phyloP scores from a whole-genome alignment of 768 basidiomycete genomes.

The Pulveroboletus frians region DNA sequence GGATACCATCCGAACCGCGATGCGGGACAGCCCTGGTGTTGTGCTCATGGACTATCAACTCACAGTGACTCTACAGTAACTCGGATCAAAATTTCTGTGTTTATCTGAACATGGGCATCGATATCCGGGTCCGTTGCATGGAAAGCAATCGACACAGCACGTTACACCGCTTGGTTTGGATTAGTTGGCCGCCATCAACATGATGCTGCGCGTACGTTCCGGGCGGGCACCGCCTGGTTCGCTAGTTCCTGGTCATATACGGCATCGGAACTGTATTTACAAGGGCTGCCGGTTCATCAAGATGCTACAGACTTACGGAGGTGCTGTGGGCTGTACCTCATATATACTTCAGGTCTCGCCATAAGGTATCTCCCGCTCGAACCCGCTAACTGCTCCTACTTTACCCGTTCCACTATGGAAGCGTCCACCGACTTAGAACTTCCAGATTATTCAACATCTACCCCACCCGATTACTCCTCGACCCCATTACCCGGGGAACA shows the following conservation, averaged over 20 bases:
- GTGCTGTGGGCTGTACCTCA: slow-evolving; percentile 10
- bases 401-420: slow-evolving; percentile 12
- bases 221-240: slow-evolving; percentile 17
- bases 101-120: background rate
- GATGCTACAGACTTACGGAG: background rate
- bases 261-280: slow-evolving; percentile 9
- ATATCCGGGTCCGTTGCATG: background rate
- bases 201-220: slow-evolving; percentile 3
- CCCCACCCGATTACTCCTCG: slow-evolving; percentile 54
- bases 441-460: slow-evolving; percentile 52
- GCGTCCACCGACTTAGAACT: slow-evolving; percentile 19
- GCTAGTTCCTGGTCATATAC: slow-evolving; percentile 12
- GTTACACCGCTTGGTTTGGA: slow-evolving; percentile 2
- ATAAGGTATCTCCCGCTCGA: background rate
- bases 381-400: background rate
- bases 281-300: slow-evolving; percentile 4
- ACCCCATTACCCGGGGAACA: slow-evolving; percentile 49
- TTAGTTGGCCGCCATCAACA: background rate
- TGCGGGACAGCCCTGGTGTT: background rate
- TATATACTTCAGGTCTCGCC: slow-evolving; percentile 17
- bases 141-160: slow-evolving; percentile 4
- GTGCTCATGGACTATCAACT: background rate
- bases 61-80: background rate
- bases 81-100: slow-evolving; percentile 7
- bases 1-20: background rate